Evolutionary conservation across 1,139 yeast species (phyloP).

Genomic region (Yamadazyma sp.): DNA sequence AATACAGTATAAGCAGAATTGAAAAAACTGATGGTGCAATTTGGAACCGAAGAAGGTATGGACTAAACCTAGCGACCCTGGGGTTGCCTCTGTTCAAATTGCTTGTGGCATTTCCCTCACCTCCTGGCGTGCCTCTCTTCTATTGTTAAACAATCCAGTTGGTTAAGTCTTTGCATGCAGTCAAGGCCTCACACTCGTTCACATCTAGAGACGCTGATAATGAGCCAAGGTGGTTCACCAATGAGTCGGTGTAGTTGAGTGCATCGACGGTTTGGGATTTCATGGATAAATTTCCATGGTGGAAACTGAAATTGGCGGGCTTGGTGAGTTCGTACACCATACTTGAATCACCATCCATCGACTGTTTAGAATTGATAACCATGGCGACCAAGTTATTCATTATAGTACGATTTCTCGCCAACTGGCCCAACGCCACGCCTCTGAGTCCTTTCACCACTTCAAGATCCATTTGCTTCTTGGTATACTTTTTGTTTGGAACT

Average conservation of each 20-base stretch:
- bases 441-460: slow-evolving; percentile 14
- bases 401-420: background rate
- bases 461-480: slow-evolving; percentile 14
- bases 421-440: background rate
- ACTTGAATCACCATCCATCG: background rate
- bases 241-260: slow-evolving; percentile 10
- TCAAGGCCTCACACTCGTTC: slow-evolving; percentile 10
- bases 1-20: background rate
- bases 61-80: too few relatives aligned
- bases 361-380: background rate
- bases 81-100: too few relatives aligned
- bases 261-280: slow-evolving; percentile 1
- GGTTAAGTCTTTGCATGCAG: slow-evolving; percentile 17
- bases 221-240: slow-evolving; percentile 8
- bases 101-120: slow-evolving; percentile 9
- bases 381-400: background rate
- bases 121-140: slow-evolving; percentile 17
- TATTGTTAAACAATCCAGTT: slow-evolving; percentile 17
- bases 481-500: slow-evolving; percentile 6
- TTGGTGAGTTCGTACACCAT: background rate
- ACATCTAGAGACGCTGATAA: slow-evolving; percentile 5
- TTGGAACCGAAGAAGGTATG: background rate
- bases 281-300: background rate
- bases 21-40: background rate
- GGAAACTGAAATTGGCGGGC: slow-evolving; percentile 5